Evolutionary conservation across 768 basidiomycete species (phyloP), one percentile per base, ranked within the genome.

Genomic region (Krasilnikovozyma curviuscula): DNA sequence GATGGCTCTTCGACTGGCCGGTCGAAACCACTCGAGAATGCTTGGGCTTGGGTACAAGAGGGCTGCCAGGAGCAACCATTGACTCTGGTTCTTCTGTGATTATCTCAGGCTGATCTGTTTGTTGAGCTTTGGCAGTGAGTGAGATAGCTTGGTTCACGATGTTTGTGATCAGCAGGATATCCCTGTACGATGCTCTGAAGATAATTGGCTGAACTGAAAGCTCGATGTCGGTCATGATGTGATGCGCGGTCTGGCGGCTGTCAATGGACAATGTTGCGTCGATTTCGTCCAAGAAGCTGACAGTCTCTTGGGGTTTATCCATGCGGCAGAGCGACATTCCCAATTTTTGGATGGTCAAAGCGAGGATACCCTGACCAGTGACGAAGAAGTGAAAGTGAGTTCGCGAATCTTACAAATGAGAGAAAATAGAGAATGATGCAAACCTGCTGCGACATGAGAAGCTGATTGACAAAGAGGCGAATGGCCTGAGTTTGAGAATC

Each of bases 261-360:
- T 97, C 89, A 49, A 93, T 66, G 8, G 88, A 80, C 37, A 91
- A 70, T 0, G 85, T 82, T 40, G 91, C 58, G 61, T 93, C 84
- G 43, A 93, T 69, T 52, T 95, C 82, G 60, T 98, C 93, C 55
- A 98, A 69, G 66, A 98, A 86, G 39, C 84, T 76, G 42, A 89
- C 85, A 40, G 73, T 77, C 54, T 97, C 89, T 0, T 76, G 69
- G 39, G 75, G 70, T 54, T 73, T 72, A 54, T 83, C 83, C 88
- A 98, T 97, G 25, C 73, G 72, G 51, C 78, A 75, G 27, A 98
- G 70, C 3, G 86, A 93, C 91, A 98, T 97, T 19, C 93, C 93
- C 8, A 95, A 70, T 27, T 72, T 73, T 45, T 72, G 76, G 28
- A 95, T 68, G 30, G 74, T 85, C 47, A 97, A 66, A 2, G 88